Evolutionary conservation across 805 yeast genomes (phyloP).

Genomic region (Wickerhamiella domercqiae): DNA sequence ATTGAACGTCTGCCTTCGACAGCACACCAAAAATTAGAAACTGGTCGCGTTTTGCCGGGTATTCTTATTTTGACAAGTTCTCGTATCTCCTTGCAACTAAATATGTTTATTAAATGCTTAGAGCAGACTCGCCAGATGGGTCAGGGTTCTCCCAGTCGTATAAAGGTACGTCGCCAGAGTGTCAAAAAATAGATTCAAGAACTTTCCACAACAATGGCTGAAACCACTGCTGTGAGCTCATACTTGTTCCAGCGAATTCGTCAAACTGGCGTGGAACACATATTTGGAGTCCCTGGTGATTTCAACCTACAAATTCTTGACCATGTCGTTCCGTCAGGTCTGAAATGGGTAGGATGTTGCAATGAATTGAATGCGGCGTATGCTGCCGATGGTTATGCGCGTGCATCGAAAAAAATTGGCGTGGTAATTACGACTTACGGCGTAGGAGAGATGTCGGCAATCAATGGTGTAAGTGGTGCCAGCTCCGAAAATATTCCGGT

Average conservation of each 20-base stretch:
- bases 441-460: slow-evolving; percentile 76
- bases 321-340: slow-evolving; percentile 26
- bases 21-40: no score
- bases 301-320: slow-evolving; percentile 30
- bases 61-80: no score
- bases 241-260: slow-evolving; percentile 24
- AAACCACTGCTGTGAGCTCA: slow-evolving; percentile 17
- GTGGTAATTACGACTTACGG: slow-evolving; percentile 66
- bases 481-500: slow-evolving; percentile 69
- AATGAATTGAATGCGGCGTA: slow-evolving; percentile 84
- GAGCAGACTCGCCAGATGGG: no score
- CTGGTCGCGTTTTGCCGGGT: no score
- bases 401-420: slow-evolving; percentile 47
- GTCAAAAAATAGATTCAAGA: no score
- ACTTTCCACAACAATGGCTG: slow-evolving; percentile 5
- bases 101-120: no score
- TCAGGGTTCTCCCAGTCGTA: no score
- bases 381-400: slow-evolving; percentile 79
- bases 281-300: slow-evolving; percentile 33
- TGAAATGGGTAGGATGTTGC: slow-evolving; percentile 70
- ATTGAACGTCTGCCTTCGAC: no score
- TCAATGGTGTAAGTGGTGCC: slow-evolving; percentile 72
- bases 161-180: no score
- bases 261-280: slow-evolving; percentile 24
- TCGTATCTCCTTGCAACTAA: no score